Conservation (phyloP, 2,329 filamentous ascomycete genomes). For the Epichloe baconii region DNA sequence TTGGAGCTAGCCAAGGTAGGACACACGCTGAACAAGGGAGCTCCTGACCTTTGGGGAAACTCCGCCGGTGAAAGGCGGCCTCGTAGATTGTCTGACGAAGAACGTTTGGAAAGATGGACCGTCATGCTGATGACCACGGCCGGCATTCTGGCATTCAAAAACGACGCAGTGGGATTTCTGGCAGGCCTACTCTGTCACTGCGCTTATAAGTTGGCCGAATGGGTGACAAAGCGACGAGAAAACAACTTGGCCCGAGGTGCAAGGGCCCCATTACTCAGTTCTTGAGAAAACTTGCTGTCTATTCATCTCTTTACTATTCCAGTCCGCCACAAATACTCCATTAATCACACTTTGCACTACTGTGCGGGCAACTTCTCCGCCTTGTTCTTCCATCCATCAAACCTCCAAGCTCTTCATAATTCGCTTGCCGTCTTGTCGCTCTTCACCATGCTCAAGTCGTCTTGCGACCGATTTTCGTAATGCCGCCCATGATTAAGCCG, state of each 20-base stretch:
- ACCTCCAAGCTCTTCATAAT: background rate
- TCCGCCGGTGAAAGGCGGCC: constrained; percentile 32
- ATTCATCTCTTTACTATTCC: background rate
- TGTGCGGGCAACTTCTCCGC: background rate
- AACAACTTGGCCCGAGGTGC: constrained; percentile 10
- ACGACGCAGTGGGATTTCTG: constrained; percentile 77
- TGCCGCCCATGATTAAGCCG: constrained; percentile 16
- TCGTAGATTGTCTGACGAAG: constrained; percentile 47
- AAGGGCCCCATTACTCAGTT: constrained; percentile 18
- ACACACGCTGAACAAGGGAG: constrained; percentile 66
- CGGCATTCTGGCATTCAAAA: constrained; percentile 71
- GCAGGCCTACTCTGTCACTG: constrained; percentile 71
- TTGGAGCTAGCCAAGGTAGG: constrained; percentile 79
- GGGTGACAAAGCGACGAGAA: constrained; percentile 25
- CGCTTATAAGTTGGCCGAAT: constrained; percentile 41
- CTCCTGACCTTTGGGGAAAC: constrained; percentile 46
- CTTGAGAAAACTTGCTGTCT: background rate
- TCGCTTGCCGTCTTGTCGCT: background rate
- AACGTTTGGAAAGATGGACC: constrained; percentile 65
- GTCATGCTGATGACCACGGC: constrained; percentile 85
- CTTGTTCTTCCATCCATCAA: background rate
- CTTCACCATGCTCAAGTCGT: background rate
- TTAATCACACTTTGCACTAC: background rate
- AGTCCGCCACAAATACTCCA: background rate
- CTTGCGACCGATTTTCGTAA: constrained; percentile 10